Base-by-base conservation (phyloP, 768 basidiomycete genomes). In the Agaricus blazei region DNA sequence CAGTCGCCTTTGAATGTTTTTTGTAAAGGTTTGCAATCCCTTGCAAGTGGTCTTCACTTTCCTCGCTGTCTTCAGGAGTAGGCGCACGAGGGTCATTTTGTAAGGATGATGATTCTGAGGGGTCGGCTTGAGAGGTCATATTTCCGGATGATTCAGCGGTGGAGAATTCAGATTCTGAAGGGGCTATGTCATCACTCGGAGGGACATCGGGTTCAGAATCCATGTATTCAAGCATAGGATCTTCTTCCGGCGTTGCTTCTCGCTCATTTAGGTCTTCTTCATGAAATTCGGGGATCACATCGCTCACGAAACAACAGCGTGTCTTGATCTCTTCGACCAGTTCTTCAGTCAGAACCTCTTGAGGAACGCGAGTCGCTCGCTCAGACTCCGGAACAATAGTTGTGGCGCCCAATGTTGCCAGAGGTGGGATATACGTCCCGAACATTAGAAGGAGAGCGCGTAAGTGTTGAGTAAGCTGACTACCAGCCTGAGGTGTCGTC, bases 311-410 rank as follows among this genome's bases (percentile, higher is more conserved):
- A 66, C 91, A 95, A 54, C 85, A 88, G 3, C 93, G 83, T 2
- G 88, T 88, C 69, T 97, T 91, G 57, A 98, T 85, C 60, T 94
- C 88, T 68, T 98, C 93, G 14, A 97, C 69, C n/a, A 95, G 74
- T 2, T 75, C 70, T 52, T 92, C 89, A 1, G 88, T 87, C 37
- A 98, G 76, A 28, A 96, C 74, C 61, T 89, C 89, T 61, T 81
- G 77, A 1, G 94, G 91, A 1, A 96, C 85, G 1, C 83, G 82
- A 1, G 74, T 82, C 1, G 83, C 71, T 23, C 84, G 81, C 55
- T 79, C 83, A 19, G 85, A 76, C 4, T 79, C 71, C 41, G 89
- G 84, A 2, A 85, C 74, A 58, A 79, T 88, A 43, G 80, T 73
- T 3, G 84, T 75, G 11, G 84, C 77, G 59, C 82, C 85, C 38